Conservation (phyloP, 106 monocot species). For the Dioscorea dumetorum region DNA sequence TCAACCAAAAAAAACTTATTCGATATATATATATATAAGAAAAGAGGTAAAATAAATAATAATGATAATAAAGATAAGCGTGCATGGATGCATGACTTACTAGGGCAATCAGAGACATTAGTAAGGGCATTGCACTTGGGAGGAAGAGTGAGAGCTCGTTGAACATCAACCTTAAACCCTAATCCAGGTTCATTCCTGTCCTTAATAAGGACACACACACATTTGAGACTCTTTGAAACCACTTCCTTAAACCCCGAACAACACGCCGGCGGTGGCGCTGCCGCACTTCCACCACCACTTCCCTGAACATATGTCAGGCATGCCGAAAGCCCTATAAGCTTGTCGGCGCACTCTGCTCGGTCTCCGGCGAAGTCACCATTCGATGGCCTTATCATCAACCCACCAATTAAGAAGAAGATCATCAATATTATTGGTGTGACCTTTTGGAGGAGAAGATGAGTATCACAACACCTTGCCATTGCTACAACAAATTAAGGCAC, state of each 20-base stretch:
- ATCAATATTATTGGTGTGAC: no score
- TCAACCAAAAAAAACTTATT: no score
- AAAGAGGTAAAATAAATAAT: not conserved
- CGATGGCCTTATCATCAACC: no score
- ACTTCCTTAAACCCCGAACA: slow-evolving; percentile 36
- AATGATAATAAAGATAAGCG: no score
- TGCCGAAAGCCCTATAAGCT: slow-evolving; percentile 35
- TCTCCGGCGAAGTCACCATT: slow-evolving; percentile 26
- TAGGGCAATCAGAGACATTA: slow-evolving; percentile 40
- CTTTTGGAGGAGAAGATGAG: no score
- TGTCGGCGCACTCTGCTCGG: slow-evolving; percentile 30
- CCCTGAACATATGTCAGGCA: slow-evolving; percentile 34
- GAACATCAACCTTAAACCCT: slow-evolving; percentile 34
- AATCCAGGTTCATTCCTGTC: slow-evolving; percentile 48
- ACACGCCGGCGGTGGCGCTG: slow-evolving; percentile 43
- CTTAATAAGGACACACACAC: slow-evolving; percentile 68
- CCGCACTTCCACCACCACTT: slow-evolving; percentile 3
- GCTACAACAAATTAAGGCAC: no score
- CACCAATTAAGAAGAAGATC: no score
- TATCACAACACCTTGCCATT: no score
- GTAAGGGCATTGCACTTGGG: slow-evolving; percentile 22
- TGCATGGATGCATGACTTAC: slow-evolving; percentile 11
- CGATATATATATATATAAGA: not conserved
- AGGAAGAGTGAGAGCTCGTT: slow-evolving; percentile 36
- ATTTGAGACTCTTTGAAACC: slow-evolving; percentile 34